Base-by-base conservation (phyloP, 2,329 filamentous ascomycete species). In the Aspergillus alliaceus region DNA sequence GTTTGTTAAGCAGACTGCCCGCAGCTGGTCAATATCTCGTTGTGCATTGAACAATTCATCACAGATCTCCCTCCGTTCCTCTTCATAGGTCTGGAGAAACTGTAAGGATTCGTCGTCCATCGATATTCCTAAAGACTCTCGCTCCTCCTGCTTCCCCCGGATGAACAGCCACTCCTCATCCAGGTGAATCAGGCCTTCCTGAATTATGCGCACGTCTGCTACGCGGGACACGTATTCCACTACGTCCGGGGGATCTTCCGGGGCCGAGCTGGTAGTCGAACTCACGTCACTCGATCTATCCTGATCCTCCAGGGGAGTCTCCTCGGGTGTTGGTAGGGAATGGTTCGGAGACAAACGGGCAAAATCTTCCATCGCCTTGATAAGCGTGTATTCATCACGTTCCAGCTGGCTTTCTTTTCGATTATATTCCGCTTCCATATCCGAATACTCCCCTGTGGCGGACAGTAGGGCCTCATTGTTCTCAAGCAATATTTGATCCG, bases 391-490 rank as follows among this genome's bases (percentile, higher is more conserved):
- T 42, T 73, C 69, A n/a, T 66, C 55, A n/a, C 58, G 56, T 40
- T 64, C 64, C 32, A 72, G 51, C n/a, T 63, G 57, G 20, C 67
- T 64, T 52, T 73, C 70, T 4, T 60, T 51, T n/a, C 62, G 37
- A 24, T 67, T 56, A 40, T 69, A 69, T 11, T 58, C 59, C 22
- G 59, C 54, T 53, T 72, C 70, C 35, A 67, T 55, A 6, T 53
- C 56, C 49, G 65, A 54, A 48, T 71, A 70, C 18, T 62, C 60
- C 5, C 63, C 58, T 15, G 63, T 64, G 4, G 56, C 58, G 6
- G 50, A 48, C 52, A 66, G 63, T 12, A 68, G 59, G n/a, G 56
- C 40, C 22, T 66, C 60, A 39, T 64, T 64, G 22, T 62, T 54
- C 9, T 44, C 20, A n/a, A 58, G 27, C 25, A 68, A 54, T 1